phyloP scores from a whole-genome alignment of 83 land plant genomes.

The Thuja plicata region DNA sequence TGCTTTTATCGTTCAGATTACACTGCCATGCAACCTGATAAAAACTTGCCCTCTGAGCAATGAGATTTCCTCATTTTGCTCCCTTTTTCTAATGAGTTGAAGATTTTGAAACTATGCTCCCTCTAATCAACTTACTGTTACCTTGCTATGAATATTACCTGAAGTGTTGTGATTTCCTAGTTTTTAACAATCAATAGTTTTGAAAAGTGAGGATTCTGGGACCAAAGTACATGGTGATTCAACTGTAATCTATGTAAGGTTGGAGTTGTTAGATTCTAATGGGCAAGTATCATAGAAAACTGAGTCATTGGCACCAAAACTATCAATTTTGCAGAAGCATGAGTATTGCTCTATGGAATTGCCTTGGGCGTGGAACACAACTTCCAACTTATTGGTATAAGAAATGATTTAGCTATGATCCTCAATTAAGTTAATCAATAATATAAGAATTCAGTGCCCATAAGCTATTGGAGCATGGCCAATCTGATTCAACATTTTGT shows the following conservation, averaged over 20 bases:
- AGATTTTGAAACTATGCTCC: not conserved
- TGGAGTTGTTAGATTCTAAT: not conserved
- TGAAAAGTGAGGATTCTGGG: not conserved
- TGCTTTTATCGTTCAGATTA: too few relatives aligned
- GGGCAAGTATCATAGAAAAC: not conserved
- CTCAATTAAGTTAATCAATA: not conserved
- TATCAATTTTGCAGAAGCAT: not conserved
- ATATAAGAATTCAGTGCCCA: not conserved
- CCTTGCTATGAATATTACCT: not conserved
- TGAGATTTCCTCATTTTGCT: not conserved
- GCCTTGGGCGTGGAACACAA: not conserved
- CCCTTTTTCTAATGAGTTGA: too few relatives aligned
- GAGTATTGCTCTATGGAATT: not conserved
- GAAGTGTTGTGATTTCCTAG: not conserved
- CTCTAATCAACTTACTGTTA: not conserved
- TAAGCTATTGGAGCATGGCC: not conserved
- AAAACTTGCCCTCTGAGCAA: not conserved
- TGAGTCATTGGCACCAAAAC: not conserved
- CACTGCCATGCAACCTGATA: not conserved
- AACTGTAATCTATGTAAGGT: not conserved
- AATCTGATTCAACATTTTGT: not conserved
- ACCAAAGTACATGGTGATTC: not conserved
- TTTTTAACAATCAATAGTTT: not conserved
- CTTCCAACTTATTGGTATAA: not conserved
- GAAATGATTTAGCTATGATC: not conserved